Evolutionary conservation across 2,329 filamentous ascomycete species (phyloP).

Genomic region (Byssochlamys sp.): DNA sequence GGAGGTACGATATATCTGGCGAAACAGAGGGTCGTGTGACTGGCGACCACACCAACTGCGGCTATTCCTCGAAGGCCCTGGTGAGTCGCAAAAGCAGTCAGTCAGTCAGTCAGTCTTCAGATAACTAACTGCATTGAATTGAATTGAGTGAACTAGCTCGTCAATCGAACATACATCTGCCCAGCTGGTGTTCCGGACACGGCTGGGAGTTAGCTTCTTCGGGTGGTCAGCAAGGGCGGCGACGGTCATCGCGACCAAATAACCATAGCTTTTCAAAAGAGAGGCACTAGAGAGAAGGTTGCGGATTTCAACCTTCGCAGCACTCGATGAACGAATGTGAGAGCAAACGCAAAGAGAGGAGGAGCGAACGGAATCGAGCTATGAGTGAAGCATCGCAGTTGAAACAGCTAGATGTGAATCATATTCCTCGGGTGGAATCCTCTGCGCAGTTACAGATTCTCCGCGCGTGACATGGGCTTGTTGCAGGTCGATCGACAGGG

Average conservation of each 20-base stretch:
- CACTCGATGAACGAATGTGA: background rate
- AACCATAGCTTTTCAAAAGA: background rate
- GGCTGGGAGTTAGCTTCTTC: constrained; percentile 3
- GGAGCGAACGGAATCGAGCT: background rate
- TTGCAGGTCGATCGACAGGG: background rate
- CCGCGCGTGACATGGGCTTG: background rate
- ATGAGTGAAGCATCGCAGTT: background rate
- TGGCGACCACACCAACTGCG: constrained; percentile 47
- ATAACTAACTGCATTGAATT: too few species aligned
- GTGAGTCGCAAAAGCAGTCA: background rate
- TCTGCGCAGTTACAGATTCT: background rate
- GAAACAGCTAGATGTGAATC: background rate
- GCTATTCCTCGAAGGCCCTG: constrained; percentile 50
- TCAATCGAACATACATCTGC: constrained; percentile 10
- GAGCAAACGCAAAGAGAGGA: background rate
- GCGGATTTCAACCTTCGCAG: background rate
- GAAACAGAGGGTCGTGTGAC: constrained; percentile 45
- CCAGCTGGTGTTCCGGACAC: constrained; percentile 10
- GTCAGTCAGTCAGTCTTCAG: background rate
- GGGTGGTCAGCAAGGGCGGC: background rate
- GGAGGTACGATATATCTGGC: constrained; percentile 43
- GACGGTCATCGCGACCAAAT: background rate
- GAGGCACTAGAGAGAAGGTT: background rate
- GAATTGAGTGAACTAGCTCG: background rate
- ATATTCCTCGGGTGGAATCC: background rate